Conservation (phyloP, 768 basidiomycete genomes). For the Strobilomyces echinocephalus region DNA sequence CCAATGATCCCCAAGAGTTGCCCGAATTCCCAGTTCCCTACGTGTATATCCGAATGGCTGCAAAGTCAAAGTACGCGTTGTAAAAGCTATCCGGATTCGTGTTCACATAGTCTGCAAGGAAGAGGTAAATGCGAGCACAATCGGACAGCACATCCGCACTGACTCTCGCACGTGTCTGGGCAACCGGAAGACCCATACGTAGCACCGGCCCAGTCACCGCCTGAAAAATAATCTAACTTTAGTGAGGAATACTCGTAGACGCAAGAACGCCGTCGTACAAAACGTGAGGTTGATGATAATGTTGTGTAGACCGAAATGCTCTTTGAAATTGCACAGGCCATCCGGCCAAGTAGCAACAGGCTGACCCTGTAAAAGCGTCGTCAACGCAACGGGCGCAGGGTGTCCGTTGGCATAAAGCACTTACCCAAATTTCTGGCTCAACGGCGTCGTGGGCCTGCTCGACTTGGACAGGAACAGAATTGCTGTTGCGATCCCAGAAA, state of each 20-base stretch:
- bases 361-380: constrained; percentile 19
- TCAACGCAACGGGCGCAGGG: not conserved
- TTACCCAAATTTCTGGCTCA: constrained; percentile 31
- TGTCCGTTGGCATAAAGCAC: not conserved
- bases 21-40: constrained; percentile 13
- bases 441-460: constrained; percentile 7
- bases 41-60: constrained; percentile 50
- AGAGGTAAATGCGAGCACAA: not conserved
- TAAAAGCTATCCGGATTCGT: constrained; percentile 58
- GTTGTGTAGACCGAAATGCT: constrained; percentile 32
- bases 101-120: constrained; percentile 34
- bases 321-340: constrained; percentile 33
- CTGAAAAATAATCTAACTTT: constrained; percentile 26
- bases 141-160: constrained; percentile 20
- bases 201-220: constrained; percentile 56
- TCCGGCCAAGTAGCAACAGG: constrained; percentile 34
- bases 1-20: not conserved
- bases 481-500: constrained; percentile 38
- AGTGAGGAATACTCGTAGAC: not conserved
- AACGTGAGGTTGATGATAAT: constrained; percentile 50
- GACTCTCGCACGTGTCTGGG: constrained; percentile 49
- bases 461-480: constrained; percentile 24
- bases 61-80: constrained; percentile 70
- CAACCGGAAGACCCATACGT: constrained; percentile 47
- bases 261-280: constrained; percentile 39